A percentile compares a stretch with the other conserved stretches of the same genome.
Evolutionary conservation across 2,329 filamentous ascomycete genomes (phyloP).

Genomic region (Venturia aucupariae): DNA sequence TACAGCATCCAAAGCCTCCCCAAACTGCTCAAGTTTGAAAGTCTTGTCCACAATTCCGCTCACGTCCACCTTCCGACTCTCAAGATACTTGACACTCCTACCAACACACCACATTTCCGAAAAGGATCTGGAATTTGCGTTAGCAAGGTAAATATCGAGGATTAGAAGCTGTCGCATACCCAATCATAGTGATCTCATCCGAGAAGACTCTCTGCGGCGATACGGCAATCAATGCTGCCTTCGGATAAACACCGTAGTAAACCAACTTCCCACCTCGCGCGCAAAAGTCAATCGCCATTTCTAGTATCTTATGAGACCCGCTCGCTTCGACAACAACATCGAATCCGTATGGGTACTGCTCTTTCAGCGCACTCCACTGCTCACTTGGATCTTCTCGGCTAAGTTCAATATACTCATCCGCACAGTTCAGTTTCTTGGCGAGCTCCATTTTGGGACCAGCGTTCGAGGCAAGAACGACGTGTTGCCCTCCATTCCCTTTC

Average conservation of each 20-base stretch:
- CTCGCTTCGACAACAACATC: constrained; percentile 66
- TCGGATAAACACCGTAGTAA: constrained; percentile 62
- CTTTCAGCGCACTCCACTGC: constrained; percentile 54
- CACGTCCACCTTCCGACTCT: constrained; percentile 53
- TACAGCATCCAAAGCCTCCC: constrained; percentile 60
- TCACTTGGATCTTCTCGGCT: constrained; percentile 42
- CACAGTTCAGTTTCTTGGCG: constrained; percentile 41
- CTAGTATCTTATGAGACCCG: constrained; percentile 58
- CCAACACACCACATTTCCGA: constrained; percentile 49
- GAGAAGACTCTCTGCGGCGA: constrained; percentile 61
- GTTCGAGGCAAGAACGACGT: constrained; percentile 61
- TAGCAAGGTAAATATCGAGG: neutral
- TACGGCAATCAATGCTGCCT: constrained; percentile 54
- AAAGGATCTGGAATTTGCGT: constrained; percentile 40
- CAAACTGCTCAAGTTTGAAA: constrained; percentile 65
- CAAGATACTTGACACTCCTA: constrained; percentile 32
- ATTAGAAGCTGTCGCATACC: constrained; percentile 23
- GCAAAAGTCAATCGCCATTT: constrained; percentile 62
- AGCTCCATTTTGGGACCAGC: constrained; percentile 62
- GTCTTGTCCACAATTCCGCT: constrained; percentile 64
- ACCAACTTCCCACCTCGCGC: constrained; percentile 62
- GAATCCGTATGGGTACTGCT: constrained; percentile 61
- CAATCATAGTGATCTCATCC: constrained; percentile 62
- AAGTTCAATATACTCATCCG: constrained; percentile 39
- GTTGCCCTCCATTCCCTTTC: constrained; percentile 56